Percentiles rank a stretch among this genome's conserved stretches.
Evolutionary conservation across 1,284 basidiomycete genomes (phyloP).

Genomic region (Fistulina hepatica): DNA sequence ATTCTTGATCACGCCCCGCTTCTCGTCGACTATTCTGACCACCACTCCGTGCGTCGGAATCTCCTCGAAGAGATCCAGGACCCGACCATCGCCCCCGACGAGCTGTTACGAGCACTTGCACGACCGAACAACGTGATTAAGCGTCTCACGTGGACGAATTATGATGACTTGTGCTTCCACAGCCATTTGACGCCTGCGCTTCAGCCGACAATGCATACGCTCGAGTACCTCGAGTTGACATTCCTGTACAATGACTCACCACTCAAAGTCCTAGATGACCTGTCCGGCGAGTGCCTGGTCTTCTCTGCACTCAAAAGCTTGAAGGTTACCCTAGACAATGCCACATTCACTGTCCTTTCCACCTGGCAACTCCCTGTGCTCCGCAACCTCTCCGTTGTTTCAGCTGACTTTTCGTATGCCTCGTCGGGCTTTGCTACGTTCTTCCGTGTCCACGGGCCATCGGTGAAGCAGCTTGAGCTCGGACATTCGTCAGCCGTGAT

Average conservation of each 20-base stretch:
- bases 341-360: slow-evolving; percentile 53
- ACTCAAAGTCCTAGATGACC: slow-evolving; percentile 16
- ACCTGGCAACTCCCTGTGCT: slow-evolving; percentile 48
- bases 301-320: slow-evolving; percentile 40
- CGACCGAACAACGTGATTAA: slow-evolving; percentile 41
- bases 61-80: too few species aligned
- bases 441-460: slow-evolving; percentile 51
- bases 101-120: slow-evolving; percentile 46
- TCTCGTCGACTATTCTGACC: slow-evolving; percentile 50
- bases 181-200: slow-evolving; percentile 11
- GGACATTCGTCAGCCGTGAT: slow-evolving; percentile 57
- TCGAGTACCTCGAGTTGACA: slow-evolving; percentile 45
- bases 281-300: slow-evolving; percentile 13
- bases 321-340: slow-evolving; percentile 59
- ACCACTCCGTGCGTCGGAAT: slow-evolving; percentile 51
- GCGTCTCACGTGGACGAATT: slow-evolving; percentile 57
- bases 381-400: slow-evolving; percentile 50
- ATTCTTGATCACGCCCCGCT: slow-evolving; percentile 54
- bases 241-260: slow-evolving; percentile 21
- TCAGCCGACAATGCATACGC: slow-evolving; percentile 13
- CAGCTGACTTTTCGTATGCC: slow-evolving; percentile 57
- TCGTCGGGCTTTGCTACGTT: slow-evolving; percentile 51
- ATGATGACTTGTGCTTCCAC: slow-evolving; percentile 54
- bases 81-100: slow-evolving; percentile 38
- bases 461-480: slow-evolving; percentile 54